These are phyloP conservation scores for Colletotrichum orchidophilum DNA, from an alignment of 2,329 filamentous ascomycete genomes.

Conservation along the genomic window DNA sequence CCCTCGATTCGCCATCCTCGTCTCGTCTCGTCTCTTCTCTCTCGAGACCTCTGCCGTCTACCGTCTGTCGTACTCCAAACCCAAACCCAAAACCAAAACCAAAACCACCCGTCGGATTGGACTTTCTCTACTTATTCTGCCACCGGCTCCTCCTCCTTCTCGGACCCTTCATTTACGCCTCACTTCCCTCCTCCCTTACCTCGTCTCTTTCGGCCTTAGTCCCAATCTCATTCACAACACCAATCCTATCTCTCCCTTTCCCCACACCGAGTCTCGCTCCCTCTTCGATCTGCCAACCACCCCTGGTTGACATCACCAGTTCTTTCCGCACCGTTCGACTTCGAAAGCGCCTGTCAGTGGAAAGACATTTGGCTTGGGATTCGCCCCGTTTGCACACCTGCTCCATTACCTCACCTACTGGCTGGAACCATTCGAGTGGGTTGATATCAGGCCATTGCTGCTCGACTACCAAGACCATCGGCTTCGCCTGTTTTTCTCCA, in stretches of 20 bases:
- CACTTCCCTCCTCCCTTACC: background rate
- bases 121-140: background rate
- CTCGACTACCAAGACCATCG: background rate
- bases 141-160: background rate
- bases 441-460: slow-evolving; percentile 23
- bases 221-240: background rate
- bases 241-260: slow-evolving; percentile 11
- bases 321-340: slow-evolving; percentile 6
- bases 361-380: slow-evolving; percentile 12
- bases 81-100: background rate
- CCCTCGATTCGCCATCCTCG: slow-evolving; percentile 14
- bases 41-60: background rate
- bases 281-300: slow-evolving; percentile 21
- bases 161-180: slow-evolving; percentile 15
- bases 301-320: slow-evolving; percentile 26
- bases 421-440: slow-evolving; percentile 17
- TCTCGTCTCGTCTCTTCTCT: slow-evolving; percentile 4
- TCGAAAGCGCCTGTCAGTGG: background rate
- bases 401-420: slow-evolving; percentile 16
- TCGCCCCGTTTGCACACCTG: background rate
- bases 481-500: background rate
- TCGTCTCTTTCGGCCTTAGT: background rate
- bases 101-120: slow-evolving; percentile 7
- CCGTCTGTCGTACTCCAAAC: background rate
- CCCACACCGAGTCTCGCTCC: slow-evolving; percentile 15